Evolutionary conservation across 2,329 filamentous ascomycete genomes (phyloP), one percentile per base, ranked within the genome.

Genomic region (Neofusicoccum ribis): DNA sequence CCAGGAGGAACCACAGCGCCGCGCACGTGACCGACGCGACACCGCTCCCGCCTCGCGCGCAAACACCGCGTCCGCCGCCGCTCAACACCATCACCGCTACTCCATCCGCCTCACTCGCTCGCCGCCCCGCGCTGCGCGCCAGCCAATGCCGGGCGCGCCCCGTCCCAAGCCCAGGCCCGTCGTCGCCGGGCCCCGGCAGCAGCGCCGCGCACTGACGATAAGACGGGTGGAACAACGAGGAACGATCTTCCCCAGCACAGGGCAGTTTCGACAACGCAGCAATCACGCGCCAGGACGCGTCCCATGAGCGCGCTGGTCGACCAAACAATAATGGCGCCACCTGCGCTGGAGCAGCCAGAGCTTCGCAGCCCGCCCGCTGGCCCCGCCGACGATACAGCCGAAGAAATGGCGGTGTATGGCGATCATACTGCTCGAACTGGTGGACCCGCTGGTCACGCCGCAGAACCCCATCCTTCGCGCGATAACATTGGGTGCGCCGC

Each of bases 391-490:
- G 3, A 47, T 20, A 37, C 41, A 34, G 41, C 31, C 31, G 52
- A 39, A 60, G 41, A 60, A 60, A 60, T 60, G 49, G 61, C 61
- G 61, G 61, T 63, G 61, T 54, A 63, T 63, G 61, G 47, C 61
- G 61, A 63, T 63, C 61, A 44, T 51, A 52, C 60, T 63, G 60
- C 60, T 63, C 49, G 60, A 52, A 63, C 49, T 43, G 60, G 49
- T 20, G 47, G 61, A 36, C 61, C 49, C 61, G 49, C 49, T 63
- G 49, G 49, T 63, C 61, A 63, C 49, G 49, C 61, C 49, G 50
- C 50, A 44, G 23, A 17, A 20, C 61, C 39, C 49, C 49, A 54
- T 63, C 61, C 54, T 54, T 54, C 49, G 49, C 49, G 41, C 50
- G 39, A 63, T 51, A 54, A 34, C 31, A 51, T 54, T 34, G 23